Evolutionary conservation across 1,139 yeast genomes (phyloP).

Genomic region (Blastobotrys proliferans): DNA sequence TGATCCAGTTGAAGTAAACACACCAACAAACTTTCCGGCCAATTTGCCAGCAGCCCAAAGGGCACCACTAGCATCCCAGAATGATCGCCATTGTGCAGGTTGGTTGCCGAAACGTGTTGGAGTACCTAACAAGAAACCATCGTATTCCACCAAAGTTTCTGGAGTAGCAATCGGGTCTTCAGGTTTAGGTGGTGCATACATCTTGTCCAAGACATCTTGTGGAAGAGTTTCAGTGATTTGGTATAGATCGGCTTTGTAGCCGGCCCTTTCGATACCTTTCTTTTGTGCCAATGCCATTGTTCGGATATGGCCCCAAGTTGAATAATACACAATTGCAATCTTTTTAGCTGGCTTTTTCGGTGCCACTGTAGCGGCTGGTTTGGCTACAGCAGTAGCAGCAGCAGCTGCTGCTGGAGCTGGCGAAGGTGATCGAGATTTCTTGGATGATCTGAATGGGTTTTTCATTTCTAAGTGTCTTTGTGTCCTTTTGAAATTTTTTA

Average conservation of each 20-base stretch:
- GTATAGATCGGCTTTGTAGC: slow-evolving; percentile 60
- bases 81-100: slow-evolving; percentile 78
- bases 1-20: slow-evolving; percentile 74
- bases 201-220: slow-evolving; percentile 51
- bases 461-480: no score
- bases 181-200: slow-evolving; percentile 69
- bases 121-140: slow-evolving; percentile 73
- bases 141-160: slow-evolving; percentile 59
- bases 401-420: no score
- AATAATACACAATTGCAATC: slow-evolving; percentile 72
- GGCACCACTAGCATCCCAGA: slow-evolving; percentile 81
- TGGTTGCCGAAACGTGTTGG: slow-evolving; percentile 81
- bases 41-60: slow-evolving; percentile 76
- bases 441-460: no score
- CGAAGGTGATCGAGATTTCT: no score
- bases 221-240: slow-evolving; percentile 79
- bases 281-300: slow-evolving; percentile 64
- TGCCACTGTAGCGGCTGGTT: no score
- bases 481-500: no score
- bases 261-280: slow-evolving; percentile 69
- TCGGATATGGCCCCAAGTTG: slow-evolving; percentile 76
- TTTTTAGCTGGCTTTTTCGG: no score
- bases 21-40: slow-evolving; percentile 71
- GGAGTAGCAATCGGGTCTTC: slow-evolving; percentile 57
- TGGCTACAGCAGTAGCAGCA: no score